These are phyloP conservation scores for Senna tora DNA, from an alignment of 306 rosid species.

Conservation along the genomic window DNA sequence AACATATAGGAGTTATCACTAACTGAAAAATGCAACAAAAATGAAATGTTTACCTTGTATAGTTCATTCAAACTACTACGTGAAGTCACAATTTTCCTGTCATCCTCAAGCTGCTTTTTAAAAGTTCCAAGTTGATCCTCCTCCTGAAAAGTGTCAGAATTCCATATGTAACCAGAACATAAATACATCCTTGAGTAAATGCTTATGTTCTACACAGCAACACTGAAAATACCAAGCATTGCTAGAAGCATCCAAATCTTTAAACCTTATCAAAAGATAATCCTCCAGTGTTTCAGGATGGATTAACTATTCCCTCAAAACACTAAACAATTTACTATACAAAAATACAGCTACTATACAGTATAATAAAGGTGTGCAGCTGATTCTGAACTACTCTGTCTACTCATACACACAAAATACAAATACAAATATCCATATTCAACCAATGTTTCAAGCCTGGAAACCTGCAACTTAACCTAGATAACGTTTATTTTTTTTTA, in stretches of 20 bases:
- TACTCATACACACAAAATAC: neutral
- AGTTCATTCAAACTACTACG: conserved; percentile 87
- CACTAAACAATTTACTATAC: too few species aligned
- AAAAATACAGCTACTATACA: neutral
- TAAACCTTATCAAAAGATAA: neutral
- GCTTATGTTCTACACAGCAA: neutral
- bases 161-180: conserved; percentile 30
- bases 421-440: too few species aligned
- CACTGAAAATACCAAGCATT: neutral
- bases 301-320: too few species aligned
- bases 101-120: conserved; percentile 92
- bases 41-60: conserved; percentile 58
- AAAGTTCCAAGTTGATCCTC: conserved; percentile 75
- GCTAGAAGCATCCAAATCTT: neutral
- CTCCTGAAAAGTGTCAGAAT: conserved; percentile 59
- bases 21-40: conserved; percentile 20
- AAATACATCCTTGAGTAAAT: neutral
- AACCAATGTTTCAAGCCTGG: neutral
- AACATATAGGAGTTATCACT: too few species aligned
- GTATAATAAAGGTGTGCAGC: neutral
- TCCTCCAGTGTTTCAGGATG: neutral
- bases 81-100: conserved; percentile 77
- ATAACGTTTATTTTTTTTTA: too few species aligned
- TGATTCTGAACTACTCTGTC: neutral
- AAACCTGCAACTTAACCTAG: neutral